phyloP scores from a whole-genome alignment of 768 basidiomycete species.

The Pleurotus djamor region DNA sequence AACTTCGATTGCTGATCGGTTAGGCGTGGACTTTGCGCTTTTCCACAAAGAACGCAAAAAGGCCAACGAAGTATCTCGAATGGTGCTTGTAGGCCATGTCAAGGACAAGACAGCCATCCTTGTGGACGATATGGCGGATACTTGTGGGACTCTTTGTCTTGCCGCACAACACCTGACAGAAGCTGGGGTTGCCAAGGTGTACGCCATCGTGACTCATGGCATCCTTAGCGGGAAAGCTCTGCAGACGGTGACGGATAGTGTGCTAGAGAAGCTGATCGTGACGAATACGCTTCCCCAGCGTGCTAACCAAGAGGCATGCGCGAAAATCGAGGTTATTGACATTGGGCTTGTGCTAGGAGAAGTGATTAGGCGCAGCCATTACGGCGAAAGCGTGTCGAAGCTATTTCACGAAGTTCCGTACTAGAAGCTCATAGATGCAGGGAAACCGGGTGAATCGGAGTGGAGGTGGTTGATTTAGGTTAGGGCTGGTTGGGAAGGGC shows the following conservation, averaged over 20 bases:
- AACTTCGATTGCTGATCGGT: slow-evolving; percentile 93
- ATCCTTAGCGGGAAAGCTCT: slow-evolving; percentile 91
- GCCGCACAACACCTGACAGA: slow-evolving; percentile 89
- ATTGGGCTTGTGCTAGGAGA: slow-evolving; percentile 94
- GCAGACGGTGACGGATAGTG: slow-evolving; percentile 64
- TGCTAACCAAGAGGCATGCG: slow-evolving; percentile 67
- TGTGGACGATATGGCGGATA: slow-evolving; percentile 99
- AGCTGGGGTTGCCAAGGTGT: slow-evolving; percentile 82
- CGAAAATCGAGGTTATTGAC: slow-evolving; percentile 91
- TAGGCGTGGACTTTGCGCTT: slow-evolving; percentile 96
- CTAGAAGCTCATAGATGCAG: slow-evolving; percentile 30
- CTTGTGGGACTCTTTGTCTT: slow-evolving; percentile 90
- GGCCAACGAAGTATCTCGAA: slow-evolving; percentile 91
- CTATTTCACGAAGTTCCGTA: slow-evolving; percentile 90
- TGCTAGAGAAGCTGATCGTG: slow-evolving; percentile 92
- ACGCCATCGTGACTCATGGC: slow-evolving; percentile 95
- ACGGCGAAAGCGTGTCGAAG: slow-evolving; percentile 92
- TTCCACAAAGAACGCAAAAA: slow-evolving; percentile 99
- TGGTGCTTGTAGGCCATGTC: slow-evolving; percentile 95
- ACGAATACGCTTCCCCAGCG: slow-evolving; percentile 97
- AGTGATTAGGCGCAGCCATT: slow-evolving; percentile 93
- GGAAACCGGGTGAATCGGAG: slow-evolving; percentile 4
- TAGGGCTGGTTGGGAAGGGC: background rate
- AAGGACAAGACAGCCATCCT: slow-evolving; percentile 91
- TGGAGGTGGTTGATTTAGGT: background rate